These are phyloP conservation scores for Cruciata laevipes DNA, from an alignment of 257 asterid genomes.

Conservation along the genomic window DNA sequence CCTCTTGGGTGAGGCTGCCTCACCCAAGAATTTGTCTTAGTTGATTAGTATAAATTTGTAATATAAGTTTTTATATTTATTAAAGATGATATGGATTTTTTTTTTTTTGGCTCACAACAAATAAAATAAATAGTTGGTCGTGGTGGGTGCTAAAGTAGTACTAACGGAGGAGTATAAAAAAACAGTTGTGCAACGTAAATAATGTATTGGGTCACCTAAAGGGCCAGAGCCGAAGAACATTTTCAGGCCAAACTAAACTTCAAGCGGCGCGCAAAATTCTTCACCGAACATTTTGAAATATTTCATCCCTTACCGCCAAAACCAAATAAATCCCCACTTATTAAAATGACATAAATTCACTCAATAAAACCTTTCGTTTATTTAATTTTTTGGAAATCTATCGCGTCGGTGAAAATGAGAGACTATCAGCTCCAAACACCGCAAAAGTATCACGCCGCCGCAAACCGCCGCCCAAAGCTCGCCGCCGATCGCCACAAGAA, in stretches of 20 bases:
- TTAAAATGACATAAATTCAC: background rate
- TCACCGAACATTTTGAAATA: background rate
- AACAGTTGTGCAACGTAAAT: too few relatives aligned
- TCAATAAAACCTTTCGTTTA: background rate
- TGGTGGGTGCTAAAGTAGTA: too few relatives aligned
- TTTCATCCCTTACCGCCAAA: background rate
- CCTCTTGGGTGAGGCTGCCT: too few relatives aligned
- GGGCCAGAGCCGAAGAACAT: background rate
- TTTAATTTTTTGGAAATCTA: background rate
- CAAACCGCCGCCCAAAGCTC: constrained; percentile 38
- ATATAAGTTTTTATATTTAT: too few relatives aligned
- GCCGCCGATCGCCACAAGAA: constrained; percentile 30
- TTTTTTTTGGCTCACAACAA: too few relatives aligned
- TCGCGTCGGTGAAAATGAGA: constrained; percentile 6
- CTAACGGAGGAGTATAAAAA: too few relatives aligned
- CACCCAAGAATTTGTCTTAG: too few relatives aligned
- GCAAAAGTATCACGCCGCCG: constrained; percentile 17
- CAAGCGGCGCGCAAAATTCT: background rate
- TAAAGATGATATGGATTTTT: too few relatives aligned
- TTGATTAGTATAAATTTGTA: too few relatives aligned
- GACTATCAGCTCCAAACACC: constrained; percentile 21
- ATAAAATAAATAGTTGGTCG: too few relatives aligned
- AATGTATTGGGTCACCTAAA: background rate
- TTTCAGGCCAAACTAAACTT: background rate
- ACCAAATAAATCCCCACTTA: background rate